A percentile compares a stretch with the other conserved stretches of the same genome.
Conservation (phyloP, 1,139 yeast species). For the Lodderomyces metapsilosis region DNA sequence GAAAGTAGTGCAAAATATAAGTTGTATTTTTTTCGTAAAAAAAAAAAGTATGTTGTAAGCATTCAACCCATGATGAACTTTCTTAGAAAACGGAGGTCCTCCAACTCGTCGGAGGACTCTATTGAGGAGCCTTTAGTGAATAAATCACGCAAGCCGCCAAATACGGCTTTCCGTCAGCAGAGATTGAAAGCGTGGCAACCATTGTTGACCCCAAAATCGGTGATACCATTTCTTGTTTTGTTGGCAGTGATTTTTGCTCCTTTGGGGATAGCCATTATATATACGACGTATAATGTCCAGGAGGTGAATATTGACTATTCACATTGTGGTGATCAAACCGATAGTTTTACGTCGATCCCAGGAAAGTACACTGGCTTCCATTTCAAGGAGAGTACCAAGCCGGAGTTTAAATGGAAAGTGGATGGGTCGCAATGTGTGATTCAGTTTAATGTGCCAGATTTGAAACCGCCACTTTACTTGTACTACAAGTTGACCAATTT, state of each 20-base stretch:
- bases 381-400: conserved; percentile 45
- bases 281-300: conserved; percentile 60
- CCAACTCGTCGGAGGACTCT: conserved; percentile 25
- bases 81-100: conserved; percentile 34
- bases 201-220: conserved; percentile 72
- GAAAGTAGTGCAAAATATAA: neutral
- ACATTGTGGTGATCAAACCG: conserved; percentile 41
- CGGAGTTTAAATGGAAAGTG: conserved; percentile 56
- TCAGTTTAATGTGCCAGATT: conserved; percentile 59
- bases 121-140: conserved; percentile 24
- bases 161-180: conserved; percentile 77
- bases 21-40: neutral
- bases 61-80: conserved; percentile 30
- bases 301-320: conserved; percentile 59
- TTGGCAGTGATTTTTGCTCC: conserved; percentile 72
- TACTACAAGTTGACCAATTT: conserved; percentile 74
- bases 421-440: conserved; percentile 47
- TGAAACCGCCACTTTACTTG: conserved; percentile 59
- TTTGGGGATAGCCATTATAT: conserved; percentile 65
- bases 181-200: conserved; percentile 84
- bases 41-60: neutral
- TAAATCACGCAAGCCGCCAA: conserved; percentile 66
- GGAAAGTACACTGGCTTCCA: conserved; percentile 51
- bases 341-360: conserved; percentile 46
- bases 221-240: conserved; percentile 61